A percentile compares a stretch with the other conserved stretches of the same genome.
These are phyloP conservation scores for Fusarium nisikadoi DNA, from an alignment of 2,329 filamentous ascomycete species.

Conservation along the genomic window DNA sequence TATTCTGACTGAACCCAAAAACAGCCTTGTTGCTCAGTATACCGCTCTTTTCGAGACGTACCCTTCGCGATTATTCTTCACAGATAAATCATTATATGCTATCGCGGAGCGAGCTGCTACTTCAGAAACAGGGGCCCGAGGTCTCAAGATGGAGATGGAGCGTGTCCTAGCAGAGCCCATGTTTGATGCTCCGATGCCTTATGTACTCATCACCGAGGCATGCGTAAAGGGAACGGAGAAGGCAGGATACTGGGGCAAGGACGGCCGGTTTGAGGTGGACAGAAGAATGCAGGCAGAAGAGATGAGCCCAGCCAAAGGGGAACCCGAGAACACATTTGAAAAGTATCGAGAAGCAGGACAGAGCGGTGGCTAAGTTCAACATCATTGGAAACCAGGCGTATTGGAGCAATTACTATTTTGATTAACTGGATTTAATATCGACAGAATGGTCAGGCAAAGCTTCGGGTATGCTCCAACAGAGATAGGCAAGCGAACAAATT, in stretches of 20 bases:
- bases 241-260: slow-evolving; percentile 73
- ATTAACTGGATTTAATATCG: slow-evolving; percentile 19
- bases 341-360: slow-evolving; percentile 59
- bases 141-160: slow-evolving; percentile 83
- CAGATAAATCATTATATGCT: slow-evolving; percentile 80
- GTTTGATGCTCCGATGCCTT: slow-evolving; percentile 82
- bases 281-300: slow-evolving; percentile 74
- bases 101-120: slow-evolving; percentile 75
- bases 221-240: slow-evolving; percentile 72
- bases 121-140: slow-evolving; percentile 79
- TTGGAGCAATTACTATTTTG: slow-evolving; percentile 26
- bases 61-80: slow-evolving; percentile 85
- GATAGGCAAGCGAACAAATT: slow-evolving; percentile 38
- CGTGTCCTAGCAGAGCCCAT: slow-evolving; percentile 81
- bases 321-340: slow-evolving; percentile 50
- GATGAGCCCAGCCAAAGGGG: slow-evolving; percentile 34
- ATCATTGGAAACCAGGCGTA: slow-evolving; percentile 2
- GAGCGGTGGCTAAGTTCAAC: slow-evolving; percentile 55
- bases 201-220: slow-evolving; percentile 77
- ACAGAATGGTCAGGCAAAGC: slow-evolving; percentile 24
- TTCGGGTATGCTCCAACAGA: slow-evolving; percentile 19
- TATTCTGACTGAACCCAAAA: slow-evolving; percentile 91
- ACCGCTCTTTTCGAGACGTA: slow-evolving; percentile 84
- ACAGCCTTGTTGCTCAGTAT: slow-evolving; percentile 89
- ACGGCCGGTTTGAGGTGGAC: slow-evolving; percentile 75